Percentiles rank a stretch among this genome's conserved stretches.
Conservation (phyloP, 495 filamentous ascomycete species). For the Pyrenula aspistea region DNA sequence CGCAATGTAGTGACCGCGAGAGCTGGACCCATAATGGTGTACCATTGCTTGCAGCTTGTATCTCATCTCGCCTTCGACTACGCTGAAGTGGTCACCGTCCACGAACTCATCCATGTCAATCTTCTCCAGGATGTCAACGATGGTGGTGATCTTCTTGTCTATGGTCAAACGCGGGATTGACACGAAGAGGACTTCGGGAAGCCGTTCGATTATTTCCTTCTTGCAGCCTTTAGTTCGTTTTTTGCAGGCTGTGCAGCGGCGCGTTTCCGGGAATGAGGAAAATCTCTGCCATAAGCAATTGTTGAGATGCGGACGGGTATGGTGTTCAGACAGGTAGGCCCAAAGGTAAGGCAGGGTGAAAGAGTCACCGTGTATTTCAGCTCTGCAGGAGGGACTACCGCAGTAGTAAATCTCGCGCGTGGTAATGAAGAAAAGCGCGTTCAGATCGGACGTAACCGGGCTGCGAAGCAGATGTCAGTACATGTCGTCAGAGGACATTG, state of each 20-base stretch:
- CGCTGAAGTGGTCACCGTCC: not conserved
- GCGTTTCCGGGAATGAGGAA: no score
- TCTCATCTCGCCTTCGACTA: not conserved
- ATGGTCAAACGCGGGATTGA: not conserved
- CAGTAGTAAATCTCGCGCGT: not conserved
- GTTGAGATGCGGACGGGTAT: no score
- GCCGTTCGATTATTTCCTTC: not conserved
- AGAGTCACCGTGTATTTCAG: no score
- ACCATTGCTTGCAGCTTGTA: not conserved
- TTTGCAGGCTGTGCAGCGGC: no score
- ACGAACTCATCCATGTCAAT: not conserved
- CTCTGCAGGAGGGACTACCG: not conserved
- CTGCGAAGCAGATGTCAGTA: not conserved
- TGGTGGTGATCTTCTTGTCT: not conserved
- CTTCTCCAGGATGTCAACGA: not conserved
- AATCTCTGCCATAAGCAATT: no score
- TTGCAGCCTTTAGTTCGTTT: no score
- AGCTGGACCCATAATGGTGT: not conserved
- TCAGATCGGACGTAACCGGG: not conserved
- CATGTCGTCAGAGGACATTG: no score
- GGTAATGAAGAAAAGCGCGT: not conserved
- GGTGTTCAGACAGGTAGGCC: no score
- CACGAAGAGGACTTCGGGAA: not conserved
- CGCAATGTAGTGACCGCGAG: not conserved
- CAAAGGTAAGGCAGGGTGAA: no score